These are phyloP conservation scores for Entomophthora muscae DNA, from an alignment of 371 early-diverging fungal species.

Conservation along the genomic window DNA sequence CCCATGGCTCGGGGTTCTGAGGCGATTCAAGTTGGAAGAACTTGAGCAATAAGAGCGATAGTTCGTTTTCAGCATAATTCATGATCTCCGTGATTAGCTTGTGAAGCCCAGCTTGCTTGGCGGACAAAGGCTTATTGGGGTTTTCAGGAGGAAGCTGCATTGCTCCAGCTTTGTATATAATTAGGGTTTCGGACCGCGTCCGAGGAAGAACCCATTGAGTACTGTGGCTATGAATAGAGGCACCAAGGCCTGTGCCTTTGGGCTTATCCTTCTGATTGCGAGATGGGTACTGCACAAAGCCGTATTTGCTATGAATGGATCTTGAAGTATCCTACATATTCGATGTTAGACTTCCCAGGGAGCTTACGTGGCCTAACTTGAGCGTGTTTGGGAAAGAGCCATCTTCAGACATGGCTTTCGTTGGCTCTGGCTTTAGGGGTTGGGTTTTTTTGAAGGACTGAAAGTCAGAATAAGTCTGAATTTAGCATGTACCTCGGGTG, in stretches of 20 bases:
- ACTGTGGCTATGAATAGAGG: not conserved
- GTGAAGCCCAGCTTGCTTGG: not conserved
- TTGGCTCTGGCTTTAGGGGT: too few relatives aligned
- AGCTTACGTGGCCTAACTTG: not conserved
- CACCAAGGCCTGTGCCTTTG: not conserved
- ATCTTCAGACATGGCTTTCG: too few relatives aligned
- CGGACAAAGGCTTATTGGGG: not conserved
- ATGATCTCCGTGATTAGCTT: not conserved
- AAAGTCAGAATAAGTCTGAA: not conserved
- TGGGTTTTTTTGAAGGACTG: not conserved
- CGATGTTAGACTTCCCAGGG: not conserved
- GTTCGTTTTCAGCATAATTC: not conserved
- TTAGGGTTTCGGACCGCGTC: too few relatives aligned
- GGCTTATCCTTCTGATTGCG: not conserved
- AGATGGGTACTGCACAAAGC: not conserved
- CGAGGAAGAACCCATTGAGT: too few relatives aligned
- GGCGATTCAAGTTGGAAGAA: not conserved
- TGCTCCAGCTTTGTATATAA: not conserved
- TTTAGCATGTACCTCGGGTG: not conserved
- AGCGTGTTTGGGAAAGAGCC: too few relatives aligned
- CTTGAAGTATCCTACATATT: not conserved
- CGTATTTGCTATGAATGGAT: not conserved
- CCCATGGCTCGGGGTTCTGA: not conserved
- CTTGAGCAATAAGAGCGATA: not conserved
- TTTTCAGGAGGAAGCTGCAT: not conserved